These are phyloP conservation scores for Phytophthora palmivora DNA, from an alignment of 352 stramenopile genomes.

Conservation along the genomic window DNA sequence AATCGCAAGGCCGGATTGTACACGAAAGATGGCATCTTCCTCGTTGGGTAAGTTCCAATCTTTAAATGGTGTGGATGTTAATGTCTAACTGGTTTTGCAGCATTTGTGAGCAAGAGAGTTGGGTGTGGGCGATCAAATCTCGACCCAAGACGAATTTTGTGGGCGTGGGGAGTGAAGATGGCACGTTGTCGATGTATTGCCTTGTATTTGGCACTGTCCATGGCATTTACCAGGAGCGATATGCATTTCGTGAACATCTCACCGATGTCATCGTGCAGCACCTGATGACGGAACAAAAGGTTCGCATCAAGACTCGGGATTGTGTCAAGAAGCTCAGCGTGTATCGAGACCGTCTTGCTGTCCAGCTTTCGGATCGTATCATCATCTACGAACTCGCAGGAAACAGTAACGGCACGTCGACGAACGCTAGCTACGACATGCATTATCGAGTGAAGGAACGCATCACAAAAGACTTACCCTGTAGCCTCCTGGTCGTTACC, in stretches of 20 bases:
- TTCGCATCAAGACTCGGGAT: conserved; percentile 95
- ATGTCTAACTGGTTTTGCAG: conserved; percentile 19
- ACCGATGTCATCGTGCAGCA: conserved; percentile 97
- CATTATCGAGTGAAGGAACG: conserved; percentile 93
- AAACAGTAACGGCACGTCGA: conserved; percentile 42
- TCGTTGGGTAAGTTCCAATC: conserved; percentile 49
- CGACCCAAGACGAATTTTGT: conserved; percentile 90
- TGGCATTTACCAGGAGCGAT: conserved; percentile 94
- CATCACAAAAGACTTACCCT: conserved; percentile 86
- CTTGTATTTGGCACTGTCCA: conserved; percentile 93
- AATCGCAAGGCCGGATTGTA: conserved; percentile 91
- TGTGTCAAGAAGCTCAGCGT: conserved; percentile 95
- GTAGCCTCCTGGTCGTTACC: conserved; percentile 91
- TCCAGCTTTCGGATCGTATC: conserved; percentile 94
- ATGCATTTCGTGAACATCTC: conserved; percentile 94
- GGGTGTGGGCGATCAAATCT: conserved; percentile 91
- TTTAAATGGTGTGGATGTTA: background rate
- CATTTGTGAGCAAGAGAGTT: conserved; percentile 89
- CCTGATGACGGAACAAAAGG: conserved; percentile 95
- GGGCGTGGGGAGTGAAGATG: conserved; percentile 88
- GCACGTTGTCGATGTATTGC: conserved; percentile 85
- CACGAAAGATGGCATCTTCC: conserved; percentile 87
- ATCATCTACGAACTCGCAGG: conserved; percentile 94
- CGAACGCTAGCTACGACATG: conserved; percentile 87
- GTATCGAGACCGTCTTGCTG: conserved; percentile 92